phyloP scores from a whole-genome alignment of 306 rosid genomes.

The Cucumis melo region DNA sequence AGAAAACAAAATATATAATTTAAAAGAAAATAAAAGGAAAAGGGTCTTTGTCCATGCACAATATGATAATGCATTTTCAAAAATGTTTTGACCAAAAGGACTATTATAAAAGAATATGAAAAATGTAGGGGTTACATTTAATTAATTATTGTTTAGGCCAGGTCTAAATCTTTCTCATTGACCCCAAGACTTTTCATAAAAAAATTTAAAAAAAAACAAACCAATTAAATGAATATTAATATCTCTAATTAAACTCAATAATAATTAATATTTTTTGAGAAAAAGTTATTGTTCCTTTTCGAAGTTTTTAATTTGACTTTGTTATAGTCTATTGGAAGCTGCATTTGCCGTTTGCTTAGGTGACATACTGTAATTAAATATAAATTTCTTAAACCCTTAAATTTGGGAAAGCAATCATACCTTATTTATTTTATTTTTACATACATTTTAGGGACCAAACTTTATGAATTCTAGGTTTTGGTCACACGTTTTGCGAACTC shows the following conservation, averaged over 20 bases:
- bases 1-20: too few species aligned
- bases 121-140: background rate
- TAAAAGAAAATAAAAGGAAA: background rate
- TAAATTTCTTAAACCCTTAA: constrained; percentile 22
- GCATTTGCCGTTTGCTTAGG: constrained; percentile 58
- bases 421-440: background rate
- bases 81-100: background rate
- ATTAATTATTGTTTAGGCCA: background rate
- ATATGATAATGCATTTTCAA: background rate
- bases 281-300: background rate
- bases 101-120: background rate
- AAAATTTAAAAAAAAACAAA: background rate
- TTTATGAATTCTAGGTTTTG: constrained; percentile 8
- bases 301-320: background rate
- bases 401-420: constrained; percentile 21
- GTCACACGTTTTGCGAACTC: constrained; percentile 5
- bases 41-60: background rate
- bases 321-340: constrained; percentile 28
- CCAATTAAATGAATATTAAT: background rate
- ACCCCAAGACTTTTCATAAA: background rate
- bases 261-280: background rate
- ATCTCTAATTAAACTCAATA: background rate
- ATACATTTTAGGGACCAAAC: constrained; percentile 1
- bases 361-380: constrained; percentile 42
- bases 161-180: background rate